Base-by-base conservation (phyloP, 2,329 filamentous ascomycete species). In the Purpureocillium takamizusanense region DNA sequence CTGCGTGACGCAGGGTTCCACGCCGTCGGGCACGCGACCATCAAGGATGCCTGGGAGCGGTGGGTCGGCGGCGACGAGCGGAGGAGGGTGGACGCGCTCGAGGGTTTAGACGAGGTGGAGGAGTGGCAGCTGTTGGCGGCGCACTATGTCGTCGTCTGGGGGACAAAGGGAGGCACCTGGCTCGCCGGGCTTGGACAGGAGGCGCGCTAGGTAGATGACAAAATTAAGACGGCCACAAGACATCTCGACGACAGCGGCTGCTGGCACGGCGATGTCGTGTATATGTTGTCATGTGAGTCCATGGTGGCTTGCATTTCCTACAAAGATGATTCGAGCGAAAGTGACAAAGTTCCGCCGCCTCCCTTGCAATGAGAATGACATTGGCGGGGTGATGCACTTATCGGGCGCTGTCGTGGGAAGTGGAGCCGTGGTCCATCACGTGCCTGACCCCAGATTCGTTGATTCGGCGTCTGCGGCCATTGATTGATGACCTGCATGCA, bases 21-120 rank as follows among this genome's bases (percentile, higher is more conserved):
- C 3, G 48, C 46, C 6, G 61, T 59, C 2, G 54, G 53, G n/a
- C 62, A 63, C 28, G 57, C 62, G 36, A 72, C 70, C 0, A 62
- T 77, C 30, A 61, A 67, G 37, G 51, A 57, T n/a, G 75, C 95
- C 29, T 95, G 85, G 81, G 72, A 82, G 37, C 62, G 62, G 2
- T 97, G 90, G 88, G 69, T 94, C 3, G 53, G 56, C 0, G 55
- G 68, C 1, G 65, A 66, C 2, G 90, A 97, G 61, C 89, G 86
- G 60, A 81, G 85, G 52, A 70, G 89, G 35, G 78, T 97, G 1
- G 82, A 89, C 46, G 61, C 66, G 10, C 58, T 95, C 18, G 89
- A 98, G 59, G 88, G 92, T 52, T 61, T 98, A 45, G 92, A 98
- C 62, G 92, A 98, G 62, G 74, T 95, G 17, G 92, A 98, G 61